phyloP scores from a whole-genome alignment of 139 green algal species.

The Chlorokybus atmophyticus region DNA sequence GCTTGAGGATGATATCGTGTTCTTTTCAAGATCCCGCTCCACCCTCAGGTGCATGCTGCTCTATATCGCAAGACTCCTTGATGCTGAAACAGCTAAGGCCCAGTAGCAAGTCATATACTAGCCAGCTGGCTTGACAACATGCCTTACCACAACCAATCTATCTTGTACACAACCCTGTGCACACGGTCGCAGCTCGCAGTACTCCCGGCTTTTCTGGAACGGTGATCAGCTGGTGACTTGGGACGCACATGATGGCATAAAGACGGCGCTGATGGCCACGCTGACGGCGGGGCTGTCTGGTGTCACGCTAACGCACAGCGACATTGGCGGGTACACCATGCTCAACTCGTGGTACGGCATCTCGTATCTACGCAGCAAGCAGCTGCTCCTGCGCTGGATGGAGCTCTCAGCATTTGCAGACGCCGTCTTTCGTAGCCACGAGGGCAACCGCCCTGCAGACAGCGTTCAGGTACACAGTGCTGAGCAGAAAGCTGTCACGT shows the following conservation, averaged over 20 bases:
- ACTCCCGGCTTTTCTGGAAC: constrained; percentile 24
- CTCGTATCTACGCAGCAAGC: constrained; percentile 10
- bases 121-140: too few relatives aligned
- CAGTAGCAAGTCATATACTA: too few relatives aligned
- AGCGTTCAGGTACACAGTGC: not conserved
- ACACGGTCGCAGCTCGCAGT: too few relatives aligned
- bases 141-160: too few relatives aligned
- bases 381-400: constrained; percentile 36
- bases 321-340: constrained; percentile 24
- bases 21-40: too few relatives aligned
- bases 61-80: too few relatives aligned
- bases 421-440: constrained; percentile 32
- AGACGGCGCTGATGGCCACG: not conserved
- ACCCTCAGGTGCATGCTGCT: too few relatives aligned
- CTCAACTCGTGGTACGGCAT: too few relatives aligned
- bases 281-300: not conserved
- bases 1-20: constrained; percentile 9
- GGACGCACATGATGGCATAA: constrained; percentile 29
- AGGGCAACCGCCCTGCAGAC: not conserved
- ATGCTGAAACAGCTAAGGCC: too few relatives aligned
- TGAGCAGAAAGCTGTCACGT: too few relatives aligned
- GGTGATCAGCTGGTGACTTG: constrained; percentile 36
- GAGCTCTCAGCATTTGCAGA: constrained; percentile 27
- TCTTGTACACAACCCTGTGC: too few relatives aligned
- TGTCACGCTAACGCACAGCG: constrained; percentile 2